Conservation (phyloP, 176 grass and related monocot species). For the Eleusine coracana region DNA sequence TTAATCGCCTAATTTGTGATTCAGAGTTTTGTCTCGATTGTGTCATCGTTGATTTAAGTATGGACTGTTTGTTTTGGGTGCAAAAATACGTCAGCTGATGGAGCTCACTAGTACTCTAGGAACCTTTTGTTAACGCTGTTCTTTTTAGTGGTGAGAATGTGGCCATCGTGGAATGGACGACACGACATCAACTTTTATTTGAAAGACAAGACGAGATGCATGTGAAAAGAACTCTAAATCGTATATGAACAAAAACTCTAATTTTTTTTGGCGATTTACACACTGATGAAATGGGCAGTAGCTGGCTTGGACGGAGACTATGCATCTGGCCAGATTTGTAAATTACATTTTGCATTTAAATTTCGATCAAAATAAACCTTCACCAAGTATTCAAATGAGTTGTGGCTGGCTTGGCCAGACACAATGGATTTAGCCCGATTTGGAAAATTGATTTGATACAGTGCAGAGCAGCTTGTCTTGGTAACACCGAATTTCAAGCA, state of each 20-base stretch:
- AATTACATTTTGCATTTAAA: not conserved
- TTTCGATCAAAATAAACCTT: not conserved
- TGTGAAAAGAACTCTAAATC: not conserved
- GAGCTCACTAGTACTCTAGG: not conserved
- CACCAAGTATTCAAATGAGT: not conserved
- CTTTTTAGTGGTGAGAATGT: conserved; percentile 10
- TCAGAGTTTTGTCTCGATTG: not conserved
- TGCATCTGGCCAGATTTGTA: not conserved
- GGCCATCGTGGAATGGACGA: conserved; percentile 9
- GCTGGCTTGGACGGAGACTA: not conserved
- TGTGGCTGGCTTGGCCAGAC: not conserved
- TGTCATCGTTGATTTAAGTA: conserved; percentile 38
- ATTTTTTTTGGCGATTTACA: not conserved
- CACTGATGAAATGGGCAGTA: not conserved
- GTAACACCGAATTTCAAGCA: not conserved
- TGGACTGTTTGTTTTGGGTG: not conserved
- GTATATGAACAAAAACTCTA: not conserved
- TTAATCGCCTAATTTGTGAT: conserved; percentile 31
- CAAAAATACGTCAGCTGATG: conserved; percentile 21
- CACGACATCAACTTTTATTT: not conserved
- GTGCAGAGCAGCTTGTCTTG: not conserved
- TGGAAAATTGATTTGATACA: conserved; percentile 10
- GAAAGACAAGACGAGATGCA: not conserved
- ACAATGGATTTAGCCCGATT: not conserved
- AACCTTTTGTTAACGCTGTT: conserved; percentile 11